Conservation (phyloP, 1,284 basidiomycete species). For the Cronartium ribicola region DNA sequence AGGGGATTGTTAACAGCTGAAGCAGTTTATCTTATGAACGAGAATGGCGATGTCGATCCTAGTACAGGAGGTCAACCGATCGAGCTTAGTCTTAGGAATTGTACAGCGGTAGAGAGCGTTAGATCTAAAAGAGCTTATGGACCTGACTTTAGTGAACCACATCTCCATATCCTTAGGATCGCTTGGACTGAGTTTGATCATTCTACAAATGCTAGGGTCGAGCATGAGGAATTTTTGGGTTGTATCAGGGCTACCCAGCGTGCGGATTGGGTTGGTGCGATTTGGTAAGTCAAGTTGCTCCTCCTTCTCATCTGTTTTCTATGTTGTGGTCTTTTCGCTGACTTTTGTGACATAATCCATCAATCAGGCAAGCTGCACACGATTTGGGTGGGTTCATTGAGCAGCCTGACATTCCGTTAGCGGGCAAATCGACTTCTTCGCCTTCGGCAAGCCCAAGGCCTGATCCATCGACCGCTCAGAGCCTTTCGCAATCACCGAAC, state of each 20-base stretch:
- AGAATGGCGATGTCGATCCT: constrained; percentile 36
- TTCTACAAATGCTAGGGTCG: constrained; percentile 31
- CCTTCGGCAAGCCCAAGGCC: neutral
- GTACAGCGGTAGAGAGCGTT: constrained; percentile 37
- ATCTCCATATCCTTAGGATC: constrained; percentile 40
- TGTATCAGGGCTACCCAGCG: constrained; percentile 39
- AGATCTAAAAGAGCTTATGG: constrained; percentile 39
- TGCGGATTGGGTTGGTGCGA: constrained; percentile 41
- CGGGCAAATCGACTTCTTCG: constrained; percentile 17
- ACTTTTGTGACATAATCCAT: neutral
- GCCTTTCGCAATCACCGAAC: neutral
- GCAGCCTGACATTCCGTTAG: constrained; percentile 38
- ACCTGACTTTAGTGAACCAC: constrained; percentile 35
- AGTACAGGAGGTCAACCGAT: constrained; percentile 22
- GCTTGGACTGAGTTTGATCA: constrained; percentile 40
- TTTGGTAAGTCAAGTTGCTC: constrained; percentile 26
- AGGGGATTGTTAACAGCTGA: constrained; percentile 33
- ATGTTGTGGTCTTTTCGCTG: neutral
- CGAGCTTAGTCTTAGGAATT: constrained; percentile 28
- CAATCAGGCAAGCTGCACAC: constrained; percentile 36
- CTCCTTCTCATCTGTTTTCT: neutral
- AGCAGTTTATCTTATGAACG: constrained; percentile 33
- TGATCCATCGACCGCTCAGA: neutral
- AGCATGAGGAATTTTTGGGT: constrained; percentile 37
- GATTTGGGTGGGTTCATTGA: constrained; percentile 40